These are phyloP conservation scores for Agaricus sinodeliciosus DNA, from an alignment of 768 basidiomycete species.

Conservation along the genomic window DNA sequence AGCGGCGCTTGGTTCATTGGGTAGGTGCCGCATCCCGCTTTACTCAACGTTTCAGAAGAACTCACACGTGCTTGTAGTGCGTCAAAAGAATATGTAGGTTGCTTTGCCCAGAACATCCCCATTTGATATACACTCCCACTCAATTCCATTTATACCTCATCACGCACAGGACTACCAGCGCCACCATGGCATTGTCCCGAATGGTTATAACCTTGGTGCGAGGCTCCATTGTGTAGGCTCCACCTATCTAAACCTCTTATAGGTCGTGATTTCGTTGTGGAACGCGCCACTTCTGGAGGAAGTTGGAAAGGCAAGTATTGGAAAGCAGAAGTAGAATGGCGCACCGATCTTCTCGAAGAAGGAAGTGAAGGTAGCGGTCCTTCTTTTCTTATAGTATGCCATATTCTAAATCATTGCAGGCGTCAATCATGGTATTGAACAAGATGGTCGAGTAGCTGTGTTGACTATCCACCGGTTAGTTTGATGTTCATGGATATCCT, in stretches of 20 bases:
- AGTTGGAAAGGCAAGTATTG: slow-evolving; percentile 64
- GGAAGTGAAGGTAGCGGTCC: slow-evolving; percentile 54
- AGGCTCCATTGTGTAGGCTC: background rate
- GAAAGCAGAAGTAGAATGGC: slow-evolving; percentile 75
- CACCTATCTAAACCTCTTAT: background rate
- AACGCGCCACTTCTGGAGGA: slow-evolving; percentile 52
- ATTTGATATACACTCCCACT: background rate
- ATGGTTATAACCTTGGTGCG: slow-evolving; percentile 68
- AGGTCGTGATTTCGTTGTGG: slow-evolving; percentile 75
- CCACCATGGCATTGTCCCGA: slow-evolving; percentile 64
- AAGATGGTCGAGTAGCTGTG: slow-evolving; percentile 78
- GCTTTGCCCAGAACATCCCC: background rate
- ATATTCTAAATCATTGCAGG: slow-evolving; percentile 30
- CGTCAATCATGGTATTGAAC: slow-evolving; percentile 74
- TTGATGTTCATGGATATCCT: background rate
- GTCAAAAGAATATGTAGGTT: slow-evolving; percentile 60
- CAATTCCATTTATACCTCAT: background rate
- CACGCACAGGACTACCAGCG: slow-evolving; percentile 42
- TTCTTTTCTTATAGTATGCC: background rate
- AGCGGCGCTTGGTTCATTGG: slow-evolving; percentile 84
- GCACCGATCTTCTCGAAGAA: slow-evolving; percentile 57
- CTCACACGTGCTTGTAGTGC: slow-evolving; percentile 33
- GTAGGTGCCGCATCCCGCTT: slow-evolving; percentile 29
- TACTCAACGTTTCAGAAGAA: background rate
- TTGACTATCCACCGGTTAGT: slow-evolving; percentile 50